Conservation (phyloP, 208 protist genomes). For the Acanthamoeba comandoni region DNA sequence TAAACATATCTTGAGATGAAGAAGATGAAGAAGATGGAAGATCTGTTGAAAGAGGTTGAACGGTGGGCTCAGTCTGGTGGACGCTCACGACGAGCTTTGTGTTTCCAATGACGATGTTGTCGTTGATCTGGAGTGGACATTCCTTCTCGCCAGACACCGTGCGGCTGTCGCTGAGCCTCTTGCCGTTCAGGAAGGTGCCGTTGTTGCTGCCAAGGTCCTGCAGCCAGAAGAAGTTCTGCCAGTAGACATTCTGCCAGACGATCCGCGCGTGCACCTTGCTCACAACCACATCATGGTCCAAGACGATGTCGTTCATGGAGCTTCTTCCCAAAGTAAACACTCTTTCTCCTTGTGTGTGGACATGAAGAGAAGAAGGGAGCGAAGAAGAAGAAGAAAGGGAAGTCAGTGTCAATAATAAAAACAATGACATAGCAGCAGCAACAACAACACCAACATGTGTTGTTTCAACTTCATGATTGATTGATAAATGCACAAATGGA, state of each 20-base stretch:
- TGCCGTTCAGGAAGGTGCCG: constrained; percentile 43
- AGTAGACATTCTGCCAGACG: constrained; percentile 50
- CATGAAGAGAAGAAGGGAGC: not conserved
- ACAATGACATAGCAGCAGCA: no score
- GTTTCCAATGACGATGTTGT: constrained; percentile 40
- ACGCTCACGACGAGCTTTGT: constrained; percentile 8
- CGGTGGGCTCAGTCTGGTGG: no score
- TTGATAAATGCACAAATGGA: no score
- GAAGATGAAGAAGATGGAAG: not conserved
- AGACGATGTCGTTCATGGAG: constrained; percentile 22
- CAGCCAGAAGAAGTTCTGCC: constrained; percentile 52
- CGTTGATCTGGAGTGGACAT: constrained; percentile 39
- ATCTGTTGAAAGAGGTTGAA: not conserved
- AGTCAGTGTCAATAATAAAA: constrained; percentile 38
- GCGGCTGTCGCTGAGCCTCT: constrained; percentile 40
- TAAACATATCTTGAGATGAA: not conserved
- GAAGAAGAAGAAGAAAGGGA: not conserved
- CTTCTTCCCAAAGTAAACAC: constrained; percentile 20
- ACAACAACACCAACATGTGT: no score
- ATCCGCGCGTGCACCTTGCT: constrained; percentile 56
- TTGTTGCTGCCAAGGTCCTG: constrained; percentile 58
- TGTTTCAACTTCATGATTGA: no score
- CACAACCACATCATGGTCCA: constrained; percentile 31
- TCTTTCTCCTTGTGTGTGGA: not conserved
- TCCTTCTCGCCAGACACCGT: constrained; percentile 18